Percentiles rank a stretch among this genome's conserved stretches.
phyloP scores from a whole-genome alignment of 2,329 filamentous ascomycete species.

The Colletotrichum acutatum region DNA sequence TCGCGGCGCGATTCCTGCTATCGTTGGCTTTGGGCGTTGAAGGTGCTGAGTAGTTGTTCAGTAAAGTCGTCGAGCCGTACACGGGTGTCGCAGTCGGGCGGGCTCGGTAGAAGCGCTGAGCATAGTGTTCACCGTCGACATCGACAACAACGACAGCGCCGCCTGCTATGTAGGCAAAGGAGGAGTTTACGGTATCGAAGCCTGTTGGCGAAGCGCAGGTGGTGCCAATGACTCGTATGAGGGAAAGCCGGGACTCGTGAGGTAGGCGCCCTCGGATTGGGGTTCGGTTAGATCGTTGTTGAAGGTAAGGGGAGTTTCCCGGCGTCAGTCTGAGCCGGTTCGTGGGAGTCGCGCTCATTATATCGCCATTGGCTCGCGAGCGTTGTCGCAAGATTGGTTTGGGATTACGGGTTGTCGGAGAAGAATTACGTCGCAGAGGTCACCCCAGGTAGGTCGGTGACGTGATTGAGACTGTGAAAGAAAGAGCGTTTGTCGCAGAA shows the following conservation, averaged over 20 bases:
- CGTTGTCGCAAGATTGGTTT: slow-evolving; percentile 19
- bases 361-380: slow-evolving; percentile 61
- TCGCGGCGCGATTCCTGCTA: slow-evolving; percentile 66
- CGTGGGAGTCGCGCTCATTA: slow-evolving; percentile 69
- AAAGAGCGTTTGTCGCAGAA: neutral
- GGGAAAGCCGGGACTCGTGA: slow-evolving; percentile 71
- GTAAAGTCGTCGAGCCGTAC: slow-evolving; percentile 64
- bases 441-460: neutral
- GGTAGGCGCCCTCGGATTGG: slow-evolving; percentile 61
- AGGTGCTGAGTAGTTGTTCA: slow-evolving; percentile 60
- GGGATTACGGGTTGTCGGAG: slow-evolving; percentile 2
- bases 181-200: slow-evolving; percentile 82
- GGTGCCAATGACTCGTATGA: slow-evolving; percentile 90
- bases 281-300: slow-evolving; percentile 69
- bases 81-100: slow-evolving; percentile 79
- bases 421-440: slow-evolving; percentile 19
- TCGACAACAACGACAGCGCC: slow-evolving; percentile 92
- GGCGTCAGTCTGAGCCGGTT: slow-evolving; percentile 77
- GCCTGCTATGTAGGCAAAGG: slow-evolving; percentile 91
- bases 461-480: neutral
- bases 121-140: slow-evolving; percentile 73
- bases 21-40: slow-evolving; percentile 72
- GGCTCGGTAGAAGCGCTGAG: slow-evolving; percentile 91
- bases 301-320: slow-evolving; percentile 77
- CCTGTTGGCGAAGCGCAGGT: slow-evolving; percentile 87